Evolutionary conservation across 1,284 basidiomycete species (phyloP).

Genomic region (Malassezia sympodialis): DNA sequence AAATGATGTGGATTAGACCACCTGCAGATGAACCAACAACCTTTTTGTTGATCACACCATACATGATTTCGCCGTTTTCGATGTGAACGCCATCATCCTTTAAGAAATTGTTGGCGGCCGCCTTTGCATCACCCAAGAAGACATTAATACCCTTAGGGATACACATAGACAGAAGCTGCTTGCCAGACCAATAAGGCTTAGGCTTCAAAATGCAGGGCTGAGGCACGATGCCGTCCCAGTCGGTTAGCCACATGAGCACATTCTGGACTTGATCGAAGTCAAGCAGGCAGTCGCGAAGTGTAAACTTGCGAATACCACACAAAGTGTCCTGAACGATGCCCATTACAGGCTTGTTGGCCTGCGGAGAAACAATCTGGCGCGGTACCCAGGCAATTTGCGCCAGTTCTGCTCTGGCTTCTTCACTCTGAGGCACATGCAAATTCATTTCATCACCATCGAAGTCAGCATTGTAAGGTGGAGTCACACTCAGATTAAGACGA

Average conservation of each 20-base stretch:
- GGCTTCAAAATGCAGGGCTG: conserved; percentile 91
- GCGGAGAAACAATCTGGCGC: conserved; percentile 95
- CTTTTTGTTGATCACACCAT: conserved; percentile 93
- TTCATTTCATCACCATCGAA: conserved; percentile 99
- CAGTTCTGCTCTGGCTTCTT: conserved; percentile 96
- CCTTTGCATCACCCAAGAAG: conserved; percentile 39
- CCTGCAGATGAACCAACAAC: conserved; percentile 82
- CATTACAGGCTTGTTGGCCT: conserved; percentile 99
- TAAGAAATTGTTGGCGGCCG: conserved; percentile 38
- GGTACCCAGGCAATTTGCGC: conserved; percentile 99
- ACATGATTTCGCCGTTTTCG: conserved; percentile 93
- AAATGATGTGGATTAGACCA: conserved; percentile 90
- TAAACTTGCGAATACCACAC: conserved; percentile 94
- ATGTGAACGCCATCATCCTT: conserved; percentile 85
- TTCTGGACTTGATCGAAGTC: conserved; percentile 62
- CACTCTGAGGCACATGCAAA: conserved; percentile 84
- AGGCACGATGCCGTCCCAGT: conserved; percentile 89
- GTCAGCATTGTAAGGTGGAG: conserved; percentile 49
- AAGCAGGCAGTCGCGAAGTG: conserved; percentile 62
- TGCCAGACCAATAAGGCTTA: conserved; percentile 94
- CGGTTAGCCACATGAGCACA: conserved; percentile 90
- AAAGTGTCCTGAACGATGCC: conserved; percentile 98
- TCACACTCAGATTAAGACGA: conserved; percentile 86
- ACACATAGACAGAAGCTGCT: conserved; percentile 85
- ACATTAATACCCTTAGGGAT: conserved; percentile 97